Evolutionary conservation across 1,284 basidiomycete genomes (phyloP), one percentile per base, ranked within the genome.

Genomic region (Ceratobasidium sp.): DNA sequence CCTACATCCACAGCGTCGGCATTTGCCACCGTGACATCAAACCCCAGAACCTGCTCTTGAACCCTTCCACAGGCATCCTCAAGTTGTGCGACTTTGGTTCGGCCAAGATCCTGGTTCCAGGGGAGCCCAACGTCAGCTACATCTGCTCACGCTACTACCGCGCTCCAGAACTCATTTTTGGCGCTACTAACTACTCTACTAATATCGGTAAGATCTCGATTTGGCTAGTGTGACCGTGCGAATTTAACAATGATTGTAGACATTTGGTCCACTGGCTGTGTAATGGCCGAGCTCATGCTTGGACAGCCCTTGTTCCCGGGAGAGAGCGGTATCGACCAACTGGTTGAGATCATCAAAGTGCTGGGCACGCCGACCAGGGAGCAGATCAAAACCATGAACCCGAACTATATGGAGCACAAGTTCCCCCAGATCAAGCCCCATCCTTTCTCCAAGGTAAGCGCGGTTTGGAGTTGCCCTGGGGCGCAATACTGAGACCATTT

Each of bases 361-460:
- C 87, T 99, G 72, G 96, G 96, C 22, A 99, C 97, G 25, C 96
- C 96, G 0, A 96, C 96, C 70, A 85, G 96, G 75, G 97, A 99
- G 79, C 97, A 99, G 81, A 99, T 99, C 87, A 98, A 98, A 90
- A 98, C 97, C 75, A 99, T 99, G 96, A 99, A 99, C 82, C 96
- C 97, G 58, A 96, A 96, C 83, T 99, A 99, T 83, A 99, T 99
- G 97, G 97, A 99, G 80, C 96, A 99, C 88, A 98, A 98, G 81
- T 99, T 99, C 85, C 96, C 96, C 7, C 96, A 99, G 81, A 99
- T 99, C 84, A 96, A 97, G 79, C 94, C 96, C 42, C 93, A 97
- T 78, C 93, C 94, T 0, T 96, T 96, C 84, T 91, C 89, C 77
- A 96, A 96, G 86, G 91, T 90, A 73, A 40, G 80, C 77, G n/a